phyloP scores from a whole-genome alignment of 177 flowering plant genomes.

The Vitis hybrid region DNA sequence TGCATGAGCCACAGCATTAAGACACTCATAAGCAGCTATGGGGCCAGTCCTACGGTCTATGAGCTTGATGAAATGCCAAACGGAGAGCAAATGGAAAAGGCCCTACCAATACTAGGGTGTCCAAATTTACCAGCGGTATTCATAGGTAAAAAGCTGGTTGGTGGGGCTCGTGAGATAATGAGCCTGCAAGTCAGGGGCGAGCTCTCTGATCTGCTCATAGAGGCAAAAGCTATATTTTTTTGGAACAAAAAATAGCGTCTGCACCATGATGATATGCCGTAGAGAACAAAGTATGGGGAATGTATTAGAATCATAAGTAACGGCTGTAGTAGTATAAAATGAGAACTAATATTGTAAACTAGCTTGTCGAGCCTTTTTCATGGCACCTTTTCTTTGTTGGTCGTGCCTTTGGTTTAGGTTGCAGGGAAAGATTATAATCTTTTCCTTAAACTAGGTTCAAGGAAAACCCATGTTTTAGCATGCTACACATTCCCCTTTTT shows the following conservation, averaged over 20 bases:
- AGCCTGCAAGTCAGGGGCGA: slow-evolving; percentile 41
- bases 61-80: slow-evolving; percentile 44
- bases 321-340: too few species aligned
- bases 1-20: slow-evolving; percentile 37
- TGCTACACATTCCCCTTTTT: too few species aligned
- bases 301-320: too few species aligned
- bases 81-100: slow-evolving; percentile 39
- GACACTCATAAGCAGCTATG: slow-evolving; percentile 38
- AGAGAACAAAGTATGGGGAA: too few species aligned
- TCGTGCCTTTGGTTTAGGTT: too few species aligned
- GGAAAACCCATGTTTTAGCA: too few species aligned
- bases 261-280: too few species aligned
- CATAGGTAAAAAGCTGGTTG: slow-evolving; percentile 42
- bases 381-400: neutral
- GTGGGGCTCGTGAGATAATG: slow-evolving; percentile 47
- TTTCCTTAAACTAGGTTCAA: too few species aligned
- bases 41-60: slow-evolving; percentile 41
- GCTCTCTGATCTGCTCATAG: slow-evolving; percentile 35
- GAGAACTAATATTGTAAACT: too few species aligned
- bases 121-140: slow-evolving; percentile 45
- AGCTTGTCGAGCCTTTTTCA: neutral
- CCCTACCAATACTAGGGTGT: slow-evolving; percentile 26
- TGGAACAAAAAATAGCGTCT: slow-evolving; percentile 1
- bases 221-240: slow-evolving; percentile 45
- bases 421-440: too few species aligned